Evolutionary conservation across 2,329 filamentous ascomycete genomes (phyloP).

Genomic region (Pseudogymnoascus sp.): DNA sequence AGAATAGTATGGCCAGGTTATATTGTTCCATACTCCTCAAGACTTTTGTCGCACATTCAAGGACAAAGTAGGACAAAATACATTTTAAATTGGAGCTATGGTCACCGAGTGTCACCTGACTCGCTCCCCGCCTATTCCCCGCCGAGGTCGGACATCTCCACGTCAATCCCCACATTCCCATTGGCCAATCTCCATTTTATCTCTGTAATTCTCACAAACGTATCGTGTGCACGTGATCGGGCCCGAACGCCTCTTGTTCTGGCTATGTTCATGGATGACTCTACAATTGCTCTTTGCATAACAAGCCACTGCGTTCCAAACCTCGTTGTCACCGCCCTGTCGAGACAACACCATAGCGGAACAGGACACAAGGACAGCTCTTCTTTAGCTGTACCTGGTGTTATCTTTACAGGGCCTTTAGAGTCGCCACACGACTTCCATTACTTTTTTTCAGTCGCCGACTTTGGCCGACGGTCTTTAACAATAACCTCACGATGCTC

Average conservation of each 20-base stretch:
- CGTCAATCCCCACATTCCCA: neutral
- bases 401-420: neutral
- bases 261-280: slow-evolving; percentile 7
- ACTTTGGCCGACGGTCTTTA: slow-evolving; percentile 1
- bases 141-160: slow-evolving; percentile 6
- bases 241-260: neutral
- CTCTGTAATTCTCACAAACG: neutral
- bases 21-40: too few relatives aligned
- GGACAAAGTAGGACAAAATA: slow-evolving; percentile 1
- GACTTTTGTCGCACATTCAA: neutral
- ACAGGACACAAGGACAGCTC: slow-evolving; percentile 4
- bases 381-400: slow-evolving; percentile 5
- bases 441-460: neutral
- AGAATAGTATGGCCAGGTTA: too few relatives aligned
- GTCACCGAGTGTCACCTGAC: neutral
- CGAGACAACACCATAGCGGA: slow-evolving; percentile 4
- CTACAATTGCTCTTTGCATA: slow-evolving; percentile 2
- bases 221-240: slow-evolving; percentile 1
- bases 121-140: neutral
- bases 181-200: slow-evolving; percentile 3
- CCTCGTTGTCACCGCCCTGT: neutral
- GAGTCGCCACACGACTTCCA: neutral
- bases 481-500: slow-evolving; percentile 32
- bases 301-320: slow-evolving; percentile 1
- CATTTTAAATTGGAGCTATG: neutral